Evolutionary conservation across 2,329 filamentous ascomycete genomes (phyloP).

Genomic region (Ustulina deusta): DNA sequence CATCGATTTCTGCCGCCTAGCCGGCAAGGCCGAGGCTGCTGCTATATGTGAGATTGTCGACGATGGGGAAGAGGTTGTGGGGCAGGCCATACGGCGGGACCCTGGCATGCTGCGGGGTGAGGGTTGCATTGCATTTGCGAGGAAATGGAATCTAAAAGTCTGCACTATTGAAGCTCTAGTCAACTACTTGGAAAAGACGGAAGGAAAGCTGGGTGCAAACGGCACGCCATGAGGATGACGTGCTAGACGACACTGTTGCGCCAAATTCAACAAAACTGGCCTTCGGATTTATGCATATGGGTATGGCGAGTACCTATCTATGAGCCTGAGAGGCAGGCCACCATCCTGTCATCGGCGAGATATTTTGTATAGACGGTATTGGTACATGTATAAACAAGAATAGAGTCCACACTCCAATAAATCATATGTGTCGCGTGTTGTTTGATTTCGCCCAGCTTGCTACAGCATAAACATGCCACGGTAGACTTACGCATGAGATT

Average conservation of each 20-base stretch:
- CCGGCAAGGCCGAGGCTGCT: conserved; percentile 80
- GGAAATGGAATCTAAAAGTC: conserved; percentile 88
- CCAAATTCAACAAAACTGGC: conserved; percentile 1
- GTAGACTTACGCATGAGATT: not conserved
- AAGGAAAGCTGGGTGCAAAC: conserved; percentile 68
- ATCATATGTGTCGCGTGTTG: not conserved
- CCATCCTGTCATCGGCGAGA: not conserved
- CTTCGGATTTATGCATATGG: not conserved
- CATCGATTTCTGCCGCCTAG: conserved; percentile 87
- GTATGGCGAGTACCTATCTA: not conserved
- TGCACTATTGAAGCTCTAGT: conserved; percentile 96
- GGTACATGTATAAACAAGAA: conserved; percentile 19
- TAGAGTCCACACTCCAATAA: conserved; percentile 23
- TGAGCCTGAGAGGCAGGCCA: not conserved
- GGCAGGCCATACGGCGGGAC: conserved; percentile 72
- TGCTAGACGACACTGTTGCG: not conserved
- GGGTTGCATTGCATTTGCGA: conserved; percentile 88
- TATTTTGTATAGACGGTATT: conserved; percentile 21
- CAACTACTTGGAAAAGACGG: conserved; percentile 79
- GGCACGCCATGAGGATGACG: conserved; percentile 48
- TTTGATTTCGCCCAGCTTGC: not conserved
- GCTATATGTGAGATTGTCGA: conserved; percentile 94
- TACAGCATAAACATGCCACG: not conserved
- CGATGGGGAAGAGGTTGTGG: conserved; percentile 79
- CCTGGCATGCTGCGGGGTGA: conserved; percentile 94